Conservation (phyloP, 495 filamentous ascomycete species). For the Neurospora sp. region DNA sequence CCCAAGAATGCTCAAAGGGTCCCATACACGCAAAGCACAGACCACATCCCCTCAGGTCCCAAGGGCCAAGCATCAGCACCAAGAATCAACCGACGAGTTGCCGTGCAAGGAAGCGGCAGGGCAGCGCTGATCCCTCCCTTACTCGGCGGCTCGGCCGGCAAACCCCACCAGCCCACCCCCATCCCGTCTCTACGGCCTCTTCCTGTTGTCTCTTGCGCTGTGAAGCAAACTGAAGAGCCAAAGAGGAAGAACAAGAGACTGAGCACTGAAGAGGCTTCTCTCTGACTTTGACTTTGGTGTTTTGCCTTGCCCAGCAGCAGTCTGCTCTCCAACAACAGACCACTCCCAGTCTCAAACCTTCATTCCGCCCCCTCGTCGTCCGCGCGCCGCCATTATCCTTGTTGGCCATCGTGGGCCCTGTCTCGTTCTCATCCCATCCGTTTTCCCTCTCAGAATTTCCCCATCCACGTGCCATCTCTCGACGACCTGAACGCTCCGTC, state of each 20-base stretch:
- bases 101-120: conserved; percentile 8
- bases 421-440: not conserved
- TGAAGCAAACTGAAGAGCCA: not conserved
- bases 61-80: not conserved
- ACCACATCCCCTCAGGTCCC: not conserved
- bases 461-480: not conserved
- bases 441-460: conserved; percentile 1
- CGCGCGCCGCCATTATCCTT: not conserved
- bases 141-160: conserved; percentile 12
- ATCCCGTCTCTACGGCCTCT: not conserved
- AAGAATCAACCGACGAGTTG: conserved; percentile 2
- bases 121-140: conserved; percentile 19
- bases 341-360: not conserved
- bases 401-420: not conserved
- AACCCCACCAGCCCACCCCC: conserved; percentile 7
- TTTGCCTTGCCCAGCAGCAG: not conserved
- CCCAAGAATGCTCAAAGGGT: not conserved
- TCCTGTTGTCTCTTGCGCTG: not conserved
- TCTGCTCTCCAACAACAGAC: not conserved
- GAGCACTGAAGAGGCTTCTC: not conserved
- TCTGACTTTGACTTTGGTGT: not conserved
- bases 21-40: not conserved
- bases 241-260: not conserved
- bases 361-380: not conserved
- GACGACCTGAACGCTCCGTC: not conserved